Evolutionary conservation across 2,329 filamentous ascomycete genomes (phyloP).

Genomic region (Trichoderma aggressivum): DNA sequence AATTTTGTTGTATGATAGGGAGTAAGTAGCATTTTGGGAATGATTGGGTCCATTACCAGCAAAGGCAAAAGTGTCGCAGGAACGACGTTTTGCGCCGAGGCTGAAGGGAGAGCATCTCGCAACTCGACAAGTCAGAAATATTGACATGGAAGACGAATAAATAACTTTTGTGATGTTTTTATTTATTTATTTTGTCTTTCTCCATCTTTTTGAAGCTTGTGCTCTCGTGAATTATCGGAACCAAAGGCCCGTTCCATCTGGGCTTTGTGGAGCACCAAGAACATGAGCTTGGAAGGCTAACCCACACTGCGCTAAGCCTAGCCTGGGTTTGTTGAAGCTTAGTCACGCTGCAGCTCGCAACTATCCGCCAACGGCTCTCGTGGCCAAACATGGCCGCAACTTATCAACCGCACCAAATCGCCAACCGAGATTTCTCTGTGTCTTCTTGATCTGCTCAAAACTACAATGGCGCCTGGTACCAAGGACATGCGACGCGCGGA

Average conservation of each 20-base stretch:
- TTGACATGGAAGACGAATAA: not conserved
- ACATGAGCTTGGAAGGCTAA: not conserved
- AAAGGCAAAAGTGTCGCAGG: not conserved
- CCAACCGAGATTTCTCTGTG: not conserved
- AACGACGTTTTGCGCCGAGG: not conserved
- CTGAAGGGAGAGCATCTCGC: not conserved
- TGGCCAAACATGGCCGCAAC: constrained; percentile 10
- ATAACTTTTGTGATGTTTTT: not conserved
- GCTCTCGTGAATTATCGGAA: not conserved
- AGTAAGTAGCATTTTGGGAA: constrained; percentile 3
- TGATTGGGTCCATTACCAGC: not conserved
- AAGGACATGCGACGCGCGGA: constrained; percentile 46
- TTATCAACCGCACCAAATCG: not conserved
- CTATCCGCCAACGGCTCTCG: not conserved
- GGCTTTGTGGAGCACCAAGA: not conserved
- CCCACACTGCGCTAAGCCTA: constrained; percentile 2
- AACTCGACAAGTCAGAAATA: not conserved
- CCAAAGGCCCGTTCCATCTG: not conserved
- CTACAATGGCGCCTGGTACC: constrained; percentile 37
- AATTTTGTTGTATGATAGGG: constrained; percentile 16
- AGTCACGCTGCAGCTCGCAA: not conserved
- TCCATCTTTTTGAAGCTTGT: not conserved
- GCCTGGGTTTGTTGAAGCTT: not conserved
- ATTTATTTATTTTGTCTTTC: no score
- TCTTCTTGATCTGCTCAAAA: not conserved